A percentile compares a stretch with the other conserved stretches of the same genome.
Conservation (phyloP, 441 rosid genomes). For the Capsella rubella region DNA sequence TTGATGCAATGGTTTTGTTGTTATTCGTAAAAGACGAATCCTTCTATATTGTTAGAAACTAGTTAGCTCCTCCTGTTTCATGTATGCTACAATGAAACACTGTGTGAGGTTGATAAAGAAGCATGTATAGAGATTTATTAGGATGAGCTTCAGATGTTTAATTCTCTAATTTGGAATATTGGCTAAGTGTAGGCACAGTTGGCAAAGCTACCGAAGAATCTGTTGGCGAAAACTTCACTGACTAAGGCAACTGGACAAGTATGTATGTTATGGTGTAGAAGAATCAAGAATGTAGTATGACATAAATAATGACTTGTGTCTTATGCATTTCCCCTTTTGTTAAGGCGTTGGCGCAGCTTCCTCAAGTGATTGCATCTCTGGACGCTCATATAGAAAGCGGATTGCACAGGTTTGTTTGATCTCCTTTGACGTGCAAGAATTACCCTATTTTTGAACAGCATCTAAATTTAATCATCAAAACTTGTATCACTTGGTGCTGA, state of each 20-base stretch:
- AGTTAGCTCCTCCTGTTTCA: neutral
- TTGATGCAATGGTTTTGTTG: neutral
- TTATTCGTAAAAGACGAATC: neutral
- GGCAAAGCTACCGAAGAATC: conserved; percentile 46
- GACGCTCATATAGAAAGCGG: conserved; percentile 48
- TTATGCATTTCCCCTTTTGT: neutral
- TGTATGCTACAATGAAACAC: neutral
- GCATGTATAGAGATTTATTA: conserved; percentile 12
- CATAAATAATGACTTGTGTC: neutral
- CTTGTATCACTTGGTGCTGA: neutral
- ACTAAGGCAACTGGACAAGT: conserved; percentile 49
- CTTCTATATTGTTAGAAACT: neutral
- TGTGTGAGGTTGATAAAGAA: conserved; percentile 2
- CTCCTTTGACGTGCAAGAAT: conserved; percentile 5
- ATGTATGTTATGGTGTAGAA: conserved; percentile 22
- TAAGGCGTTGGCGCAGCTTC: conserved; percentile 43
- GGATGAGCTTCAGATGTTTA: neutral
- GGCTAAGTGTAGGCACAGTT: conserved; percentile 33
- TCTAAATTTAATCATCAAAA: neutral
- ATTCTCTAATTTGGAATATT: neutral
- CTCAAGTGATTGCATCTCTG: conserved; percentile 45
- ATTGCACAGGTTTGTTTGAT: conserved; percentile 34
- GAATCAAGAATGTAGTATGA: conserved; percentile 7
- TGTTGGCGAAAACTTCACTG: conserved; percentile 41
- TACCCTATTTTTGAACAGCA: neutral